Evolutionary conservation across 257 asterid species (phyloP).

Genomic region (Catharanthus roseus): DNA sequence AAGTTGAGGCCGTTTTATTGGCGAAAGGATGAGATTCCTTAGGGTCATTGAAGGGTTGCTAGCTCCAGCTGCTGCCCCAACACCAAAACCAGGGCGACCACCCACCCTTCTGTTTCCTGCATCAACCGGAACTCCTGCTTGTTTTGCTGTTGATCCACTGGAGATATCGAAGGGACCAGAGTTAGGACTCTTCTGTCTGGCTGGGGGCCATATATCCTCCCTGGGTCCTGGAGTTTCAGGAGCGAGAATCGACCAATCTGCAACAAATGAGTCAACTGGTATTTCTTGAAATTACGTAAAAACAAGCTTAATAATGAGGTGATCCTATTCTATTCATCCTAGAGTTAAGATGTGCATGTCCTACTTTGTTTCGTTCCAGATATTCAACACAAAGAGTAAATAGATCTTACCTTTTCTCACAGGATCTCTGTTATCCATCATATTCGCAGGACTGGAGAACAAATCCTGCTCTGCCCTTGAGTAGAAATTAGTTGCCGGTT

Average conservation of each 20-base stretch:
- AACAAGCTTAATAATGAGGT: background rate
- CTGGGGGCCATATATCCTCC: conserved; percentile 75
- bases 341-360: background rate
- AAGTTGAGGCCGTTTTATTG: conserved; percentile 82
- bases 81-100: conserved; percentile 47
- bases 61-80: conserved; percentile 46
- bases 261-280: conserved; percentile 57
- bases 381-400: background rate
- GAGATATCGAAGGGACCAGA: conserved; percentile 62
- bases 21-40: conserved; percentile 80
- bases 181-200: conserved; percentile 57
- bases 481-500: conserved; percentile 65
- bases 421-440: conserved; percentile 64
- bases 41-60: conserved; percentile 76
- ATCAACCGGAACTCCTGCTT: conserved; percentile 45
- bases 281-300: conserved; percentile 32
- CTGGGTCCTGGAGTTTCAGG: conserved; percentile 99
- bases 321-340: background rate
- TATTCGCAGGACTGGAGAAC: conserved; percentile 54
- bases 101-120: conserved; percentile 53
- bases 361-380: background rate
- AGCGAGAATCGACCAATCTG: conserved; percentile 87
- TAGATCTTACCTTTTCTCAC: conserved; percentile 57
- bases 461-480: conserved; percentile 65
- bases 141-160: conserved; percentile 63